Evolutionary conservation across 1,284 basidiomycete species (phyloP), one percentile per base, ranked within the genome.

Genomic region (Tausonia pullulans): DNA sequence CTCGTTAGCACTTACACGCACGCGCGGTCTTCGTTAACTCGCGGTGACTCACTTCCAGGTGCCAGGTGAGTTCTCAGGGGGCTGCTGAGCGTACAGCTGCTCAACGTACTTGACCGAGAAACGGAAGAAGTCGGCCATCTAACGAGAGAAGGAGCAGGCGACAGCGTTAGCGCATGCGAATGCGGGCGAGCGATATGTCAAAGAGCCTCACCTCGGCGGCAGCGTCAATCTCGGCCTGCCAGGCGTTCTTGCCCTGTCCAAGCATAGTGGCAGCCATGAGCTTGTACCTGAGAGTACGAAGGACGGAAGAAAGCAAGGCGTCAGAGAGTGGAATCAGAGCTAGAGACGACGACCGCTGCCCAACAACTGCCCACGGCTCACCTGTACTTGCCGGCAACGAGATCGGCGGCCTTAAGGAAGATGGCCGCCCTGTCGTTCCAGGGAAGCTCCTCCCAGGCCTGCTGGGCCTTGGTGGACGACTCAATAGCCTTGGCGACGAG

Each of bases 191-290:
- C 39, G 14, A 53, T 2, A 45, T 4, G n/a, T 7, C 27, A 48
- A 50, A 13, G 27, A 44, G 16, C 75, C 81, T 68, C 66, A 90
- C 88, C 85, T 98, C 95, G 14, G 96, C 95, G 43, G 93, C 95
- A 61, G 96, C 90, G 77, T 99, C 95, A 69, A 99, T 98, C 81
- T 99, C 95, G 39, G 95, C 96, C 79, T 99, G 95, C 95, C 95
- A 98, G 10, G 84, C 87, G 75, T 98, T 99, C 84, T 99, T 99
- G 62, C 96, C 95, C 79, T 99, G 95, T 11, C 95, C 95, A 56
- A 99, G 82, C 80, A 98, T 97, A 58, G 95, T 98, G 45, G 95
- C 93, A 45, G 96, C 96, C 79, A 98, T 84, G 62, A 99, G 81
- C 78, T 88, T 87, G 80, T 90, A 93, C 72, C 63, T 63, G 41